Conservation (phyloP, 1,284 basidiomycete genomes). For the Coniophora puteana region DNA sequence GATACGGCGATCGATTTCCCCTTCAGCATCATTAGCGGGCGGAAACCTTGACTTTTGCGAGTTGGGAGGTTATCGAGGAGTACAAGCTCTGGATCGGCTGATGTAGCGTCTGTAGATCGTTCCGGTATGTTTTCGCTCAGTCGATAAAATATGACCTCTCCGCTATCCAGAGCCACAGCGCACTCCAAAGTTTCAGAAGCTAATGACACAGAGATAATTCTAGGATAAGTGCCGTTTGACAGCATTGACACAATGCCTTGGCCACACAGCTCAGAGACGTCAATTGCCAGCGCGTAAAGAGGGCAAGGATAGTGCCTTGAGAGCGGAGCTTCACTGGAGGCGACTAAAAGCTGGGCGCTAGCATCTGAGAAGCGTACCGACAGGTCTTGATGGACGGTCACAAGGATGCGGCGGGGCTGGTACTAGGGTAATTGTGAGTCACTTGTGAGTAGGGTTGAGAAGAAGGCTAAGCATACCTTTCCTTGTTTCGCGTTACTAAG, state of each 20-base stretch:
- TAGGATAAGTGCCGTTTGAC: slow-evolving; percentile 29
- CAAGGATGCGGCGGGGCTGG: slow-evolving; percentile 66
- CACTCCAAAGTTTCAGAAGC: slow-evolving; percentile 68
- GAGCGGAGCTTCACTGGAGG: slow-evolving; percentile 40
- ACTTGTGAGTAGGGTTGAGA: too few species aligned
- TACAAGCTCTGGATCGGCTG: slow-evolving; percentile 42
- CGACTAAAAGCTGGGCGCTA: slow-evolving; percentile 63
- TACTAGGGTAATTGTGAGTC: too few species aligned
- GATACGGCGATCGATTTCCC: slow-evolving; percentile 46
- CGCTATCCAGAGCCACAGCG: slow-evolving; percentile 56
- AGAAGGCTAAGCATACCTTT: slow-evolving; percentile 6
- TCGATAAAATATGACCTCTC: slow-evolving; percentile 65
- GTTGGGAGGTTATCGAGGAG: slow-evolving; percentile 42
- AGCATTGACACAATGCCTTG: slow-evolving; percentile 33
- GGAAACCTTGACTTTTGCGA: slow-evolving; percentile 42
- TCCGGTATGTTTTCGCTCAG: slow-evolving; percentile 34
- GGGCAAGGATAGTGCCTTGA: slow-evolving; percentile 57
- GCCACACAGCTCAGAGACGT: slow-evolving; percentile 45
- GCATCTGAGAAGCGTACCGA: slow-evolving; percentile 66
- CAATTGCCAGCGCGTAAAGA: slow-evolving; percentile 61
- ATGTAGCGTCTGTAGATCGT: slow-evolving; percentile 18
- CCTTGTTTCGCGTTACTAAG: slow-evolving; percentile 9
- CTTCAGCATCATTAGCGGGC: slow-evolving; percentile 61
- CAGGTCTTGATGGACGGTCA: slow-evolving; percentile 64
- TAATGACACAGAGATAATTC: slow-evolving; percentile 54